phyloP scores from a whole-genome alignment of 2,329 filamentous ascomycete species.

The Aspergillus arachidicola region DNA sequence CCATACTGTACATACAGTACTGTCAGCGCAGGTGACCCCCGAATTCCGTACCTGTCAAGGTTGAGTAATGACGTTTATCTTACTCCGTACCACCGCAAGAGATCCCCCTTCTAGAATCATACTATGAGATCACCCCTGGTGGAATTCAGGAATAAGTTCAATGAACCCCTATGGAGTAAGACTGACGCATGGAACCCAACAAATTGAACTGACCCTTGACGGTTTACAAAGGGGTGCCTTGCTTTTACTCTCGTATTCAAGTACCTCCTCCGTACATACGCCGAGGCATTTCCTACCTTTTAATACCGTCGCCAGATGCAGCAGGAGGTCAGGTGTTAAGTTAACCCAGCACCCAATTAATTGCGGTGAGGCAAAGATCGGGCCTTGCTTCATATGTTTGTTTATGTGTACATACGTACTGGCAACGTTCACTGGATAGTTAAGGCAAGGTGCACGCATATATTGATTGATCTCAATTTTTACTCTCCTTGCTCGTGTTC shows the following conservation, averaged over 20 bases:
- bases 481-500: not conserved
- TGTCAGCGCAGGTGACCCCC: not conserved
- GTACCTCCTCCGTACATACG: not conserved
- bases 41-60: not conserved
- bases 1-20: not conserved
- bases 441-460: not conserved
- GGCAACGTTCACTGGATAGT: not conserved
- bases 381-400: not conserved
- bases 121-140: not conserved
- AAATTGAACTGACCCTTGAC: not conserved
- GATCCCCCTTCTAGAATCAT: not conserved
- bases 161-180: not conserved
- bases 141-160: not conserved
- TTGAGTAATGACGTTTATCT: not conserved
- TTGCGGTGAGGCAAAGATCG: not conserved
- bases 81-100: not conserved
- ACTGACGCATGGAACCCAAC: not conserved
- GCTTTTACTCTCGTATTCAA: not conserved
- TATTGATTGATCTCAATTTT: not conserved
- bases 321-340: slow-evolving; percentile 9
- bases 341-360: not conserved
- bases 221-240: not conserved
- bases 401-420: not conserved
- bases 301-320: slow-evolving; percentile 3
- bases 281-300: not conserved